phyloP scores from a whole-genome alignment of 129 eudicot genomes.

The Flaveria bidentis region DNA sequence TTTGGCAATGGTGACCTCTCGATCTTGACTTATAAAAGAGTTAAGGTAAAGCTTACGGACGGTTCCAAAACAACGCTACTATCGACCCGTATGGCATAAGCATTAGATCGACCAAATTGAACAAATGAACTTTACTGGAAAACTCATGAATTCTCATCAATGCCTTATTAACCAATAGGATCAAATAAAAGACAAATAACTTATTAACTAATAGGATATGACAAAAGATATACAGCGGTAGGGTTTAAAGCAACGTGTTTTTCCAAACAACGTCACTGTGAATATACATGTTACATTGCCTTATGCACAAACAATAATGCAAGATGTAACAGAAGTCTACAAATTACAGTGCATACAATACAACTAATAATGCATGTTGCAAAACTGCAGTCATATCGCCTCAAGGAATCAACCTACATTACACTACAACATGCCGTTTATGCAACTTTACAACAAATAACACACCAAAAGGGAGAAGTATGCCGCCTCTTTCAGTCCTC shows the following conservation, averaged over 20 bases:
- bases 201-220: no score
- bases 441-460: constrained; percentile 38
- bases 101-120: no score
- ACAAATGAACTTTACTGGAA: no score
- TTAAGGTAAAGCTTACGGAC: no score
- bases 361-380: constrained; percentile 24
- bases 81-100: no score
- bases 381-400: constrained; percentile 8
- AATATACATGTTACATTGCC: constrained; percentile 12
- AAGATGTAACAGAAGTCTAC: neutral
- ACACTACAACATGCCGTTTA: constrained; percentile 26
- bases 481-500: constrained; percentile 20
- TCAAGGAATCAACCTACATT: constrained; percentile 16
- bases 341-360: constrained; percentile 25
- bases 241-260: neutral
- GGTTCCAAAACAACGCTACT: no score
- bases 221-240: no score
- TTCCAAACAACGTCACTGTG: constrained; percentile 25
- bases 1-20: no score
- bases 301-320: neutral
- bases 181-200: no score
- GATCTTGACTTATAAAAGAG: no score
- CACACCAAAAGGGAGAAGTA: constrained; percentile 13
- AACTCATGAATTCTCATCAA: no score
- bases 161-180: no score